These are phyloP conservation scores for Alternaria hordeiaustralica DNA, from an alignment of 2,329 filamentous ascomycete genomes.

Conservation along the genomic window DNA sequence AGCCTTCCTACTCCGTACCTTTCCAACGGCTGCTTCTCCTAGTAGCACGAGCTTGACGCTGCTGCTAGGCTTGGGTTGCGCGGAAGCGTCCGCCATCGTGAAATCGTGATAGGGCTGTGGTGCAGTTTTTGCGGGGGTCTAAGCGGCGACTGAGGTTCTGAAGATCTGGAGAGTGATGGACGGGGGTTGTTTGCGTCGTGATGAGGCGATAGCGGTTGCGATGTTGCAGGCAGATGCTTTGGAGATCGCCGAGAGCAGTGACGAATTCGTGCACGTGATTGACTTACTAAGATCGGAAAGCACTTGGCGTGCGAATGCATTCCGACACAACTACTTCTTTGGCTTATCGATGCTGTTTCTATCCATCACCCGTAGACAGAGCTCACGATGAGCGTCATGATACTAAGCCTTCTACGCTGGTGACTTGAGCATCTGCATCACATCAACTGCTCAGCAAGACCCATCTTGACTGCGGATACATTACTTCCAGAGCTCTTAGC, in stretches of 20 bases:
- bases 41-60: conserved; percentile 99
- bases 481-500: neutral
- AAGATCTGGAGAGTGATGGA: neutral
- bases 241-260: conserved; percentile 19
- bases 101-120: conserved; percentile 8
- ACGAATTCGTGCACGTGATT: conserved; percentile 21
- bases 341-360: neutral
- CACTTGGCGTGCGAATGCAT: neutral
- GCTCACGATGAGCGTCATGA: neutral
- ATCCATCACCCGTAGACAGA: neutral
- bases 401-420: neutral
- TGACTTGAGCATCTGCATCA: neutral
- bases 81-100: conserved; percentile 72
- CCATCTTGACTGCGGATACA: neutral
- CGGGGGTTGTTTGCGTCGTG: conserved; percentile 2
- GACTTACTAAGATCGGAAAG: conserved; percentile 15
- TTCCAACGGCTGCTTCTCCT: conserved; percentile 96
- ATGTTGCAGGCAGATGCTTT: conserved; percentile 23
- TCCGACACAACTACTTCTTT: neutral
- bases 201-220: conserved; percentile 8
- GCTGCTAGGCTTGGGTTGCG: conserved; percentile 91
- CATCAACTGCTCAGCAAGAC: neutral
- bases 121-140: neutral
- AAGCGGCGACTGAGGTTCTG: neutral
- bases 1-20: conserved; percentile 64